Percentiles rank a stretch among this genome's conserved stretches.
phyloP scores from a whole-genome alignment of 805 yeast species.

The Schwanniomyces yamadae region DNA sequence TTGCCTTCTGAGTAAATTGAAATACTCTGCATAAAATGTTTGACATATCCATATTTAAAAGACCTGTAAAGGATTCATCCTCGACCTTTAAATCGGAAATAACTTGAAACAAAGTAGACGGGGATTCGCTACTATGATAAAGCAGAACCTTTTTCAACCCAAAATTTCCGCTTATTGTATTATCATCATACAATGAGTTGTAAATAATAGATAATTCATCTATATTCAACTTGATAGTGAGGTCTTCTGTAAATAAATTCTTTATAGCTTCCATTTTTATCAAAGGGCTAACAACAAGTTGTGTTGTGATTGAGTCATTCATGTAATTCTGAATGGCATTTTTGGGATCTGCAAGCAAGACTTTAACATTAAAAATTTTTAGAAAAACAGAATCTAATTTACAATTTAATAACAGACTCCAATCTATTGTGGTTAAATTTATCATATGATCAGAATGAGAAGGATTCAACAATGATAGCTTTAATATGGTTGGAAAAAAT shows the following conservation, averaged over 20 bases:
- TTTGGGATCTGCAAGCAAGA: constrained; percentile 15
- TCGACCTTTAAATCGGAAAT: neutral
- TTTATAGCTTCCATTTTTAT: constrained; percentile 9
- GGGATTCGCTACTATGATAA: neutral
- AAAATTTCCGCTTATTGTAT: neutral
- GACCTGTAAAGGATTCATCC: neutral
- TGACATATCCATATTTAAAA: neutral
- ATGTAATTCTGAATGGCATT: constrained; percentile 11
- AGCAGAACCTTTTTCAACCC: constrained; percentile 1
- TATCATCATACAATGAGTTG: constrained; percentile 3
- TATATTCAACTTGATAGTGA: constrained; percentile 7
- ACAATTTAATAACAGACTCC: too few relatives aligned
- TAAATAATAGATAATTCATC: constrained; percentile 11
- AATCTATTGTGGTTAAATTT: too few relatives aligned
- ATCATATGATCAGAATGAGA: too few relatives aligned
- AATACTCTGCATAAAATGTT: constrained; percentile 12
- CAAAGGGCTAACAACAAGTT: constrained; percentile 15
- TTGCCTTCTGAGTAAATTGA: too few relatives aligned
- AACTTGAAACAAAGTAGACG: neutral
- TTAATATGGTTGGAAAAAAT: too few relatives aligned
- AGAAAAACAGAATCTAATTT: too few relatives aligned
- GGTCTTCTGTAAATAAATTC: constrained; percentile 5
- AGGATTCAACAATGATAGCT: too few relatives aligned
- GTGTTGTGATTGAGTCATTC: constrained; percentile 19
- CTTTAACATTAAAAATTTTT: constrained; percentile 16